Percentiles rank a stretch among this genome's conserved stretches.
These are phyloP conservation scores for Lumnitzera racemosa DNA, from an alignment of 345 rosid species.

Conservation along the genomic window DNA sequence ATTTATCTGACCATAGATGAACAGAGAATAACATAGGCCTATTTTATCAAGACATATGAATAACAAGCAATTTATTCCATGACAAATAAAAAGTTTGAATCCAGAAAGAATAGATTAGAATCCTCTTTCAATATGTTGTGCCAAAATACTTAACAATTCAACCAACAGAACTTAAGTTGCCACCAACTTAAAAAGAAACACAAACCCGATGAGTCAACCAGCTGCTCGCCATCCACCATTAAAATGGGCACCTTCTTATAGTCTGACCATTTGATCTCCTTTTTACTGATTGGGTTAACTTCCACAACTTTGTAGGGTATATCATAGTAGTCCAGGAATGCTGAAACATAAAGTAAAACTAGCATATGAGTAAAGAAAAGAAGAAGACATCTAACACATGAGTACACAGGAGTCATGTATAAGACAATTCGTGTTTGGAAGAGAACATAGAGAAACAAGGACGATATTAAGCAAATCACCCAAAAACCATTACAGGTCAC, in stretches of 20 bases:
- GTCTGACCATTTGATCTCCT: conserved; percentile 45
- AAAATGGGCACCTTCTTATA: conserved; percentile 46
- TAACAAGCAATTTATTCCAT: too few species aligned
- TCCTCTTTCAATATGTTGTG: too few species aligned
- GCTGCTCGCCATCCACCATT: conserved; percentile 36
- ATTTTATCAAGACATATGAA: too few species aligned
- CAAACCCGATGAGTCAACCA: conserved; percentile 44
- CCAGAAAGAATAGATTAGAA: too few species aligned
- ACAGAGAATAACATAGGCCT: background rate
- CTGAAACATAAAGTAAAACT: conserved; percentile 14
- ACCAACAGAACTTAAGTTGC: background rate
- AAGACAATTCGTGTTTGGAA: too few species aligned
- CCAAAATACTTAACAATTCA: background rate
- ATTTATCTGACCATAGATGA: background rate
- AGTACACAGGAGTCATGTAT: too few species aligned
- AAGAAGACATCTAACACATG: too few species aligned
- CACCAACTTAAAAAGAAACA: background rate
- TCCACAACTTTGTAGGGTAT: conserved; percentile 46
- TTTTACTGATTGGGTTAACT: conserved; percentile 41
- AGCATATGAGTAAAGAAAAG: background rate
- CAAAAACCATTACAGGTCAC: too few species aligned
- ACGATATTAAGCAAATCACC: too few species aligned
- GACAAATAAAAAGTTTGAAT: too few species aligned
- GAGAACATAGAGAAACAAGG: too few species aligned
- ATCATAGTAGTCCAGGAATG: conserved; percentile 39